A percentile compares a stretch with the other conserved stretches of the same genome.
phyloP scores from a whole-genome alignment of 1,284 basidiomycete genomes.

The Porphyrellus sp. region DNA sequence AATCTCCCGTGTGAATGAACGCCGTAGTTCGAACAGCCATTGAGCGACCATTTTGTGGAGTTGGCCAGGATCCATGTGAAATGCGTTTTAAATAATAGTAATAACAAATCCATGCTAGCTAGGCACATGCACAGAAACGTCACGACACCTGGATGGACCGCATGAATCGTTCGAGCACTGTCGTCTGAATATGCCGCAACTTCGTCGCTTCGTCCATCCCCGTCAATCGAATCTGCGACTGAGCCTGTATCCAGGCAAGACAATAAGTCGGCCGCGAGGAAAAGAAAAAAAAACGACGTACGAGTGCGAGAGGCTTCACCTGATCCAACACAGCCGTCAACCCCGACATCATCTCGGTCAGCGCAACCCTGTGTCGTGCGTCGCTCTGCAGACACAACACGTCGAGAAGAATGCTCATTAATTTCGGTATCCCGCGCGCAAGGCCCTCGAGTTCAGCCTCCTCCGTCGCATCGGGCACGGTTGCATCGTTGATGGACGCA shows the following conservation, averaged over 20 bases:
- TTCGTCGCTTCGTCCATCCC: constrained; percentile 49
- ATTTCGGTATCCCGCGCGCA: constrained; percentile 56
- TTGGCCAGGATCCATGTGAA: too few relatives aligned
- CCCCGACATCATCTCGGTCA: constrained; percentile 69
- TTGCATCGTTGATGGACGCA: constrained; percentile 43
- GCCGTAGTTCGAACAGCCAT: too few relatives aligned
- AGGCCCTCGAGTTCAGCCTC: constrained; percentile 59
- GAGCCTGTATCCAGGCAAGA: constrained; percentile 30
- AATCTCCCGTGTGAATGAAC: too few relatives aligned
- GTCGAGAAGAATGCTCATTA: constrained; percentile 71
- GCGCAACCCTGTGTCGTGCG: constrained; percentile 61
- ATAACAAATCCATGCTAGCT: constrained; percentile 14
- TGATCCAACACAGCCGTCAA: constrained; percentile 61
- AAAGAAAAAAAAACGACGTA: constrained; percentile 42
- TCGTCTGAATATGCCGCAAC: constrained; percentile 51
- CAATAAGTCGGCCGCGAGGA: neutral
- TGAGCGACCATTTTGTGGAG: too few relatives aligned
- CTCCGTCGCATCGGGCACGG: constrained; percentile 45
- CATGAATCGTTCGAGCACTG: constrained; percentile 47
- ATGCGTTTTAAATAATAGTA: constrained; percentile 18
- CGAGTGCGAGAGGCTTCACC: constrained; percentile 57
- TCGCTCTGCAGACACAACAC: constrained; percentile 57
- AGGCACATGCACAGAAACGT: constrained; percentile 9
- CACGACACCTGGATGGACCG: constrained; percentile 36
- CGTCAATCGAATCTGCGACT: constrained; percentile 42